Evolutionary conservation across 2,329 filamentous ascomycete genomes (phyloP).

Genomic region (Hymenoscyphus albidus): DNA sequence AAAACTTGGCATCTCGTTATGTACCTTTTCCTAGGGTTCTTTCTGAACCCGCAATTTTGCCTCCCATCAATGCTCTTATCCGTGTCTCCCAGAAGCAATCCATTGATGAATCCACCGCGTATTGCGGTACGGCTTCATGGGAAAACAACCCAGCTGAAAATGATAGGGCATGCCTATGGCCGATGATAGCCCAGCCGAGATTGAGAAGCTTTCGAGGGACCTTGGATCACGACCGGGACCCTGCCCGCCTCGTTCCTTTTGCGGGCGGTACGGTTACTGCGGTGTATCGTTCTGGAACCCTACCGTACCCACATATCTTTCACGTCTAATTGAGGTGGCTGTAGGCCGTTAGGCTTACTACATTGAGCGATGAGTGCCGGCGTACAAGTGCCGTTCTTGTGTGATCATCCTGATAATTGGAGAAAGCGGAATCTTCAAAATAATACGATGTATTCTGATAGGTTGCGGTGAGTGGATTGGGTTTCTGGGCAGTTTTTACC

Average conservation of each 20-base stretch:
- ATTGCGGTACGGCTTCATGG: too few relatives aligned
- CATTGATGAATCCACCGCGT: too few relatives aligned
- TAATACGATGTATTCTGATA: background rate
- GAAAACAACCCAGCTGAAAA: too few relatives aligned
- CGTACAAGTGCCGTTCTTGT: background rate
- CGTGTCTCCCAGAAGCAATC: too few relatives aligned
- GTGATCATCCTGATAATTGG: background rate
- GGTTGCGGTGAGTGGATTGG: background rate
- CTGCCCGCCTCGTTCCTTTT: background rate
- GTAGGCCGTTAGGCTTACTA: background rate
- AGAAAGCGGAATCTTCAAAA: background rate
- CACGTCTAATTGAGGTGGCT: background rate
- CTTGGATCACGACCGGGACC: background rate
- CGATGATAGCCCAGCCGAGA: too few relatives aligned
- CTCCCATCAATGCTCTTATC: too few relatives aligned
- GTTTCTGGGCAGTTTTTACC: constrained; percentile 1
- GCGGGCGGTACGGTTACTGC: background rate
- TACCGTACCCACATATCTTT: background rate
- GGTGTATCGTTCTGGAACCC: too few relatives aligned
- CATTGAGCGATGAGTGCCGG: background rate
- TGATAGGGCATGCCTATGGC: too few relatives aligned
- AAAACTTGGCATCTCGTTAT: too few relatives aligned
- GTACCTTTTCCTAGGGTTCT: too few relatives aligned
- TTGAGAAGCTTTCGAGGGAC: too few relatives aligned
- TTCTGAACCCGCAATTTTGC: too few relatives aligned